A percentile compares a stretch with the other conserved stretches of the same genome.
These are phyloP conservation scores for Thuidium tamariscinum DNA, from an alignment of 225 moss, liverwort and hornwort genomes.

Conservation along the genomic window DNA sequence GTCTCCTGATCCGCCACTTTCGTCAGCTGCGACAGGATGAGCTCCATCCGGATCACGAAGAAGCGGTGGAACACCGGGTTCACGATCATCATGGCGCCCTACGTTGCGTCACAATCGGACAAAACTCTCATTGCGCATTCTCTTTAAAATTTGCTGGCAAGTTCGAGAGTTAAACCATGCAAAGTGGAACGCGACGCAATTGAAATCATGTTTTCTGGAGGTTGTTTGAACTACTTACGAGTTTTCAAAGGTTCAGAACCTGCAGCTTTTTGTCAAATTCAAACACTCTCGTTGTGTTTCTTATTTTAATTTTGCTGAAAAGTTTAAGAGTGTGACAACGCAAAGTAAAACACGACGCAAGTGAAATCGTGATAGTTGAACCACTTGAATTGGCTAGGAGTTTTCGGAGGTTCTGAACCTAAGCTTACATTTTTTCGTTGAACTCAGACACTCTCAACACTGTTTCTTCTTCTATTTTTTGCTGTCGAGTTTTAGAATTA, in stretches of 20 bases:
- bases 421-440: too few relatives aligned
- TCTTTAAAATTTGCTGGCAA: too few relatives aligned
- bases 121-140: not conserved
- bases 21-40: constrained; percentile 30
- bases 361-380: not conserved
- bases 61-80: constrained; percentile 35
- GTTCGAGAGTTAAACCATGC: not conserved
- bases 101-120: not conserved
- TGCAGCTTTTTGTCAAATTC: not conserved
- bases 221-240: not conserved
- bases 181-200: not conserved
- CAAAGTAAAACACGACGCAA: not conserved
- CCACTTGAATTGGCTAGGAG: not conserved
- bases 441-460: not conserved
- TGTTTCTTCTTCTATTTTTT: not conserved
- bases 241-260: not conserved
- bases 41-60: constrained; percentile 45
- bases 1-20: constrained; percentile 31
- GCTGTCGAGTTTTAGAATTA: not conserved
- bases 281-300: not conserved
- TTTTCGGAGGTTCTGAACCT: not conserved
- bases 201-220: not conserved
- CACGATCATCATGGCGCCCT: constrained; percentile 20
- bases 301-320: not conserved
- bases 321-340: not conserved